These are phyloP conservation scores for Populus hybrid DNA, from an alignment of 441 rosid genomes.

Conservation along the genomic window DNA sequence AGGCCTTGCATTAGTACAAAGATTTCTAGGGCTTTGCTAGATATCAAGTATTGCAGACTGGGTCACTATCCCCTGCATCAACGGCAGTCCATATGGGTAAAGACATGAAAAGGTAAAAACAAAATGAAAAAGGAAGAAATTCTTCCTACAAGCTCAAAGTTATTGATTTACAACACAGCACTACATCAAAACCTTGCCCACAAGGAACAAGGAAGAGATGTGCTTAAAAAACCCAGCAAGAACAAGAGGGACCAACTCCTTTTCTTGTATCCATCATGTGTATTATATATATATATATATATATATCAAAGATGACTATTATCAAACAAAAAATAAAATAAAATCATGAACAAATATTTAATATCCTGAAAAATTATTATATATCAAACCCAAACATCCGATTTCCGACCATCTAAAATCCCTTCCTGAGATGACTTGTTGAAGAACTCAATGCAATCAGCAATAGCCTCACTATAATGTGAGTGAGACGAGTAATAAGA, in stretches of 20 bases:
- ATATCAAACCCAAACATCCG: conserved; percentile 40
- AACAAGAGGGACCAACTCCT: not conserved
- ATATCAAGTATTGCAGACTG: no score
- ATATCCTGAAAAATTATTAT: not conserved
- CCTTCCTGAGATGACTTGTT: conserved; percentile 72
- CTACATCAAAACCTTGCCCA: no score
- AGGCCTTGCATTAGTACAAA: not conserved
- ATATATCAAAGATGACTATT: no score
- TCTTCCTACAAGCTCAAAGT: no score
- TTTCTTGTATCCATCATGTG: not conserved
- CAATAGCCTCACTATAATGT: conserved; percentile 75
- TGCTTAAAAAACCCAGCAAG: not conserved
- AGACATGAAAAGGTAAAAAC: no score
- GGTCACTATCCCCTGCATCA: no score
- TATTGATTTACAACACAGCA: no score
- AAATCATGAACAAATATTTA: not conserved
- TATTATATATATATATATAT: no score
- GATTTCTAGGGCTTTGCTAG: not conserved
- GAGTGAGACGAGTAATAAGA: conserved; percentile 85
- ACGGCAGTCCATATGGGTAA: not conserved
- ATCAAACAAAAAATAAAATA: not conserved
- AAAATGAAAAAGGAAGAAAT: no score
- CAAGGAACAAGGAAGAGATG: no score
- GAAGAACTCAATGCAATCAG: conserved; percentile 93
- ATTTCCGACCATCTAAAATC: conserved; percentile 39